Base-by-base conservation (phyloP, 2,329 filamentous ascomycete genomes). In the Zalaria sp. region DNA sequence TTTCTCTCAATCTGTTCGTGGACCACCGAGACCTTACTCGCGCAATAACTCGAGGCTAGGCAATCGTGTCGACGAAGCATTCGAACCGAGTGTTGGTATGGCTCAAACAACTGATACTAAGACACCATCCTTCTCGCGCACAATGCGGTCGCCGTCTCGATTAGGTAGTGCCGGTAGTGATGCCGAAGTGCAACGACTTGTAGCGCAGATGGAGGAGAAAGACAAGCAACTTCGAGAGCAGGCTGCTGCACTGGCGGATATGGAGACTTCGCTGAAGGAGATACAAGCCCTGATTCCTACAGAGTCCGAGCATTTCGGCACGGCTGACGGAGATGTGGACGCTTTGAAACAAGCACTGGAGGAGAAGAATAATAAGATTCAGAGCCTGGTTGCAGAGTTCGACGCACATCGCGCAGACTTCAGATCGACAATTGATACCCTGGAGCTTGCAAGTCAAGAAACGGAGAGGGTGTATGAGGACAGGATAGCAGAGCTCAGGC, bases 301-400 rank as follows among this genome's bases (percentile, higher is more conserved):
- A 37, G 61, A 32, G 41, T 44, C 8, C 37, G 37, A 25, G 9
- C 41, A 44, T 10, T 42, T 39, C 34, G 42, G 47, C 40, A 47
- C 38, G 7, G 45, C 43, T 25, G 78, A 80, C 43, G 82, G 83
- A 43, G 88, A 94, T 57, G 72, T 79, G 2, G 59, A 73, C 4
- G 83, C 93, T 56, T 69, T 98, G 43, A 79, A 88, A 41, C 75
- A 81, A n/a, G 64, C 93, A 52, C 65, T 98, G 41, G 75, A 85
- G 25, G 91, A 98, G 63, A 95, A 93, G 72, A 95, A 95, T 54
- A 91, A 98, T 44, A 94, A 88, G 67, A 95, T 98, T 50, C 79
- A 82, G 26, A 80, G 89, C 69, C 73, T 98, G 51, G 96, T 88
- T 1, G 77, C 84, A 5, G 91, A 98, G 57, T 98, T 98, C 53